These are phyloP conservation scores for Panicum virgatum DNA, from an alignment of 202 grass and related monocot species.

Conservation along the genomic window DNA sequence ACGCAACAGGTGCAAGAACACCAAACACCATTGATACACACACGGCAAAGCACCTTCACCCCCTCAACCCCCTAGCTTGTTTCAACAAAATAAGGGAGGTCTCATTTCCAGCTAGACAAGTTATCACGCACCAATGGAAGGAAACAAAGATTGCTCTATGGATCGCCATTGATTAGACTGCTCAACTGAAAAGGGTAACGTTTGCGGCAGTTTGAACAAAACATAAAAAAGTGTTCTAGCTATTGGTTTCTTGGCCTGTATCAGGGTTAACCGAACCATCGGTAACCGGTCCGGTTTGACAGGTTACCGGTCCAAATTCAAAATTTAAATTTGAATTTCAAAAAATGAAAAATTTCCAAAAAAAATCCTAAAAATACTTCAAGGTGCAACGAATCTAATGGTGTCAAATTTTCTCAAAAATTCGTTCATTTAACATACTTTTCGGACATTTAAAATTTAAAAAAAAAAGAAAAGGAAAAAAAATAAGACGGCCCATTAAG, in stretches of 20 bases:
- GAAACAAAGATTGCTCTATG: slow-evolving; percentile 17
- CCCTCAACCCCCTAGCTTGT: not conserved
- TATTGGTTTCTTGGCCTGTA: slow-evolving; percentile 29
- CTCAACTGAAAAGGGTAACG: slow-evolving; percentile 8
- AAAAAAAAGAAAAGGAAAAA: no score
- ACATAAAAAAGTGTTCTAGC: not conserved
- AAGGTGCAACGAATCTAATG: no score
- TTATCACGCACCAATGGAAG: slow-evolving; percentile 9
- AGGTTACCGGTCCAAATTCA: no score
- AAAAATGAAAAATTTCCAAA: no score
- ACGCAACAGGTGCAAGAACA: slow-evolving; percentile 6
- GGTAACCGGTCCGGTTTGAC: no score
- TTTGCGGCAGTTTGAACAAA: not conserved
- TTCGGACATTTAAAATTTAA: no score
- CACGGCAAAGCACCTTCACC: not conserved
- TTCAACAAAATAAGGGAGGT: not conserved
- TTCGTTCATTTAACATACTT: no score
- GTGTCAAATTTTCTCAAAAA: no score
- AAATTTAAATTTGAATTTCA: no score
- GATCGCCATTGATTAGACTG: slow-evolving; percentile 20
- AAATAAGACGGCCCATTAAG: no score
- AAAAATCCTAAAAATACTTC: no score
- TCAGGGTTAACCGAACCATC: no score
- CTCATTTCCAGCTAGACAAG: slow-evolving; percentile 17
- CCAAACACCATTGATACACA: not conserved